Evolutionary conservation across 306 rosid genomes (phyloP).

Genomic region (Astragalus membranaceus): DNA sequence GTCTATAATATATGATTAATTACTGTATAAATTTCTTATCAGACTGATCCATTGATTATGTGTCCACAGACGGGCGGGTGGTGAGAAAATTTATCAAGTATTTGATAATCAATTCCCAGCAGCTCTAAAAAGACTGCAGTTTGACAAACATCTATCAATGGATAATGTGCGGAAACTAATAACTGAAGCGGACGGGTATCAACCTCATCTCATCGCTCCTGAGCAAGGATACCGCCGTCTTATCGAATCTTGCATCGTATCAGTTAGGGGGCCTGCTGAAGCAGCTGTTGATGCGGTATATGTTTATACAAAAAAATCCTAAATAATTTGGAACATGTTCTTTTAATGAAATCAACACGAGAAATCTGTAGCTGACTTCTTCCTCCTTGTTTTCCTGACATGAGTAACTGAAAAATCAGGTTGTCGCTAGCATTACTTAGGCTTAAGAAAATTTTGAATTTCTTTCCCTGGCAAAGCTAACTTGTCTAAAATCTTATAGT

Average conservation of each 20-base stretch:
- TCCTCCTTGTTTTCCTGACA: neutral
- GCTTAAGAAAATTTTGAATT: slow-evolving; percentile 1
- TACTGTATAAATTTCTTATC: neutral
- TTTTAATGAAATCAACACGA: neutral
- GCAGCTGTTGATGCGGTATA: slow-evolving; percentile 93
- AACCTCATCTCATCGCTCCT: slow-evolving; percentile 97
- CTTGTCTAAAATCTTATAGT: neutral
- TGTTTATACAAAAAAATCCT: neutral
- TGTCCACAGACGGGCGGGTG: slow-evolving; percentile 77
- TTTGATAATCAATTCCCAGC: slow-evolving; percentile 96
- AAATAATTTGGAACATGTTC: neutral
- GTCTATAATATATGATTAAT: neutral
- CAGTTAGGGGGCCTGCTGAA: slow-evolving; percentile 94
- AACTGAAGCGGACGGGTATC: slow-evolving; percentile 99
- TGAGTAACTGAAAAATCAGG: neutral
- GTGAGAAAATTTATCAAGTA: slow-evolving; percentile 85
- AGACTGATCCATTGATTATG: neutral
- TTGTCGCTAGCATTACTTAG: neutral
- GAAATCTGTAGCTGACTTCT: neutral
- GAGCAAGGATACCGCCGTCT: slow-evolving; percentile 99
- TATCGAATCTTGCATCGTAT: slow-evolving; percentile 78
- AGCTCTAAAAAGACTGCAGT: slow-evolving; percentile 89
- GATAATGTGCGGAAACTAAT: slow-evolving; percentile 83
- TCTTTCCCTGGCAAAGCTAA: slow-evolving; percentile 1
- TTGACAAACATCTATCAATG: slow-evolving; percentile 90